Evolutionary conservation across 331 rosid species (phyloP), one percentile per base, ranked within the genome.

Genomic region (Saraca asoca): DNA sequence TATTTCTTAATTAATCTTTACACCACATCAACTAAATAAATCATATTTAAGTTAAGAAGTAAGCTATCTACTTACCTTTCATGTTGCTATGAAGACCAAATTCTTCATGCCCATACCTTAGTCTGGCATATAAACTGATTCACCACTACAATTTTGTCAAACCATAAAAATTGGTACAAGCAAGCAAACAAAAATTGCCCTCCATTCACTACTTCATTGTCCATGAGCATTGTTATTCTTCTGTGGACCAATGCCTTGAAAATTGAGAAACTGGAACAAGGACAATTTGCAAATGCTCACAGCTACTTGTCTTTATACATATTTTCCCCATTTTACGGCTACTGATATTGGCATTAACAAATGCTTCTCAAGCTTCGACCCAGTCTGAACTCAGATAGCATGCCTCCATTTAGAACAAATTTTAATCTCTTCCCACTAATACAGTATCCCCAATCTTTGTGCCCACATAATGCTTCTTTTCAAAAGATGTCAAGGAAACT

Each of bases 321-420:
- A 94, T 49, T 78, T 88, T 81, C 63, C 99, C 99, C 97, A 88
- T 94, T 74, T 81, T 83, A 52, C 81, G 97, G 72, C 84, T 94
- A 78, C 86, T 94, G 67, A 94, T 72, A 83, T 86, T 88, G 64
- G 91, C 95, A 72, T 84, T 85, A 38, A 88, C 77, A 0, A 92
- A 71, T 62, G 85, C 58, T 69, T n/a, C 72, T 88, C 80, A 78
- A 43, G 83, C 74, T 82, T 66, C 92, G 80, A 68, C 82, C 74
- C 50, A 88, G 75, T 66, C 87, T 90, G 73, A 87, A 80, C 78
- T 94, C 97, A 0, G 96, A 79, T 77, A 71, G 91, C 55, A 94
- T 45, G 39, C 71, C 78, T 78, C 97, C 99, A 61, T 91, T 83
- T 64, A 76, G 44, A 29, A 85, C 77, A 73, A 90, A 80, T 78